Evolutionary conservation across 1,139 yeast genomes (phyloP).

Genomic region (Yarrowia galli): DNA sequence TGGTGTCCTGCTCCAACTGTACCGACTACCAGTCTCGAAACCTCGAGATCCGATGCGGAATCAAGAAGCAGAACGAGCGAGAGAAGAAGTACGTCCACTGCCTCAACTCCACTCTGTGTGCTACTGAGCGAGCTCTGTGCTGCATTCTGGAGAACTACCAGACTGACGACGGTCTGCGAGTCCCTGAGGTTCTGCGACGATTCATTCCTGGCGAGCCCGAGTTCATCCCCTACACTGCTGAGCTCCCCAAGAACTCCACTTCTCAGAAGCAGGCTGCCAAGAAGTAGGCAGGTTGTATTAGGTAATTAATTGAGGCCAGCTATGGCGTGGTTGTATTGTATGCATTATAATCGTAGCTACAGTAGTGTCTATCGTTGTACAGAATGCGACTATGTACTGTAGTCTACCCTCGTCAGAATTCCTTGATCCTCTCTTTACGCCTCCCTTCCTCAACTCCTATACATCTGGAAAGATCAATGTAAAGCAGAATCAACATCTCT

Average conservation of each 20-base stretch:
- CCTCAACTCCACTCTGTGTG: conserved; percentile 95
- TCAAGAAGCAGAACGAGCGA: conserved; percentile 91
- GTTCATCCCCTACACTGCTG: conserved; percentile 87
- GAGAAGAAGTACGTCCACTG: conserved; percentile 99
- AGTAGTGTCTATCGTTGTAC: no score
- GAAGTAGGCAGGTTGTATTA: conserved; percentile 18
- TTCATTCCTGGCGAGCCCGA: conserved; percentile 99
- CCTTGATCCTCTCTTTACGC: no score
- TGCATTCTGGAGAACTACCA: conserved; percentile 97
- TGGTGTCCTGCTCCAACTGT: conserved; percentile 98
- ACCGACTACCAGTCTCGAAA: conserved; percentile 99
- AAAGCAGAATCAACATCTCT: no score
- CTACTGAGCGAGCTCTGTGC: conserved; percentile 97
- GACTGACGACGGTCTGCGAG: conserved; percentile 90
- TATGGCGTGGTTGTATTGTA: not conserved
- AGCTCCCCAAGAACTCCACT: conserved; percentile 92
- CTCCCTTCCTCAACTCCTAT: no score
- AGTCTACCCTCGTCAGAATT: no score
- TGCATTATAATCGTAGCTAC: no score
- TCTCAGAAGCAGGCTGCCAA: conserved; percentile 61
- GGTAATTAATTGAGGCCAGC: conserved; percentile 5
- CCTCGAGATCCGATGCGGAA: conserved; percentile 98
- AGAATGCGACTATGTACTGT: no score
- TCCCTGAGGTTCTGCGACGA: conserved; percentile 94
- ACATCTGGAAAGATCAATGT: no score